phyloP scores from a whole-genome alignment of 176 grass and related monocot species.

The Oryza brachyantha region DNA sequence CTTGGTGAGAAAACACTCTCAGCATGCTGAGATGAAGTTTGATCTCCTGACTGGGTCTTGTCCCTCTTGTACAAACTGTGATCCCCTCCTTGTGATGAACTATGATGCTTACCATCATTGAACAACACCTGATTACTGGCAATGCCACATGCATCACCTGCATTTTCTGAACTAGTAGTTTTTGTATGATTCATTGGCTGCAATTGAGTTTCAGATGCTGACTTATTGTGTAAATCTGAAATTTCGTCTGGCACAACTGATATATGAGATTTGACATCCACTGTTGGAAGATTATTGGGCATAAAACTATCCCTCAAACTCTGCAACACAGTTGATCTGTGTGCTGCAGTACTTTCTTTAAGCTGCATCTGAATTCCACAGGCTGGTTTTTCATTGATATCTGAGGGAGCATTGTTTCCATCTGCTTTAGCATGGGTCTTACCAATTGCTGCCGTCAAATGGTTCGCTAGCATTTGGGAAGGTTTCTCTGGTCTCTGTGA shows the following conservation, averaged over 20 bases:
- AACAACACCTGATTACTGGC: slow-evolving; percentile 5
- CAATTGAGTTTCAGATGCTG: slow-evolving; percentile 14
- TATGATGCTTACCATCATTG: slow-evolving; percentile 20
- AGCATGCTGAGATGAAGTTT: slow-evolving; percentile 14
- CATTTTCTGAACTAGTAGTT: slow-evolving; percentile 3
- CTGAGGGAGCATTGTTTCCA: slow-evolving; percentile 33
- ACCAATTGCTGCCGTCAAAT: slow-evolving; percentile 8
- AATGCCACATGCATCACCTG: slow-evolving; percentile 16
- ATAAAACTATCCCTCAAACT: neutral
- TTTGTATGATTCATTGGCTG: slow-evolving; percentile 21
- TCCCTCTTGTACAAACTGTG: slow-evolving; percentile 1
- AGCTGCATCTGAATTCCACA: slow-evolving; percentile 20
- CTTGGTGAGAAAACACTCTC: slow-evolving; percentile 14
- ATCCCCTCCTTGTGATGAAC: slow-evolving; percentile 27
- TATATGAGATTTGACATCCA: slow-evolving; percentile 19
- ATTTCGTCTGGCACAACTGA: slow-evolving; percentile 24
- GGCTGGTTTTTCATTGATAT: slow-evolving; percentile 27
- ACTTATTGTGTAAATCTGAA: slow-evolving; percentile 24
- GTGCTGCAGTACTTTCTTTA: neutral
- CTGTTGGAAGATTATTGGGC: slow-evolving; percentile 19
- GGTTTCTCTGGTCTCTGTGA: slow-evolving; percentile 15
- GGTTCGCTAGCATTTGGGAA: neutral
- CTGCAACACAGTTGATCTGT: slow-evolving; percentile 21
- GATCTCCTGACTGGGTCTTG: slow-evolving; percentile 6
- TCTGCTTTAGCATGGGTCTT: slow-evolving; percentile 26